Base-by-base conservation (phyloP, 805 yeast genomes). In the Pichia nanzhaoensis region DNA sequence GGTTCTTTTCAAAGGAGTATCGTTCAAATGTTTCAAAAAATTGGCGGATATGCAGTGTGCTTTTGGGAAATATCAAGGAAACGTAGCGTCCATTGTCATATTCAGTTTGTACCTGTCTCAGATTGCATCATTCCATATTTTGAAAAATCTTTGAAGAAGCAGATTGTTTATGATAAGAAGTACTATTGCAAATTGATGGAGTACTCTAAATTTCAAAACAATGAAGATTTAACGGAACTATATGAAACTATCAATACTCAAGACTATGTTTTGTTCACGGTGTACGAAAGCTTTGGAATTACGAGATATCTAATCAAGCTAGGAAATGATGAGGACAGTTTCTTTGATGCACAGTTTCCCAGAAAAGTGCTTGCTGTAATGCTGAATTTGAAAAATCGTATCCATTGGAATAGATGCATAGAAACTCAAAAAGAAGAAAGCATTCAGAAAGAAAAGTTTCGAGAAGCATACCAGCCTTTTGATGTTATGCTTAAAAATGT, bases 291-390 rank as follows among this genome's bases (percentile, higher is more conserved):
- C 2, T 2, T 60, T 73, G 44, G 43, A 55, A 41, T 69, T 71
- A 40, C 63, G 54, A 8, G 32, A 56, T 14, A 51, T 52, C 13
- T 47, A 40, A 21, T 45, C 48, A 5, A 41, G 45, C 55, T 55
- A 58, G 49, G 51, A 59, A 65, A 60, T 56, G 58, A 47, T 24
- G 66, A 42, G 2, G 57, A 56, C 13, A 49, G 37, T 28, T 55
- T 56, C 16, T 51, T 88, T 8, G 96, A 90, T 59, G 63, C 87
- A 13, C 95, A 86, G 53, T 85, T 90, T 55, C 95, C 95, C 1
- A 70, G 97, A 59, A 73, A 88, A 55, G 89, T 84, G 1, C 55
- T 86, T 24, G 90, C 96, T 0, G 70, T 70, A 50, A 62, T 82
- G 3, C 57, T 89, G 41, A 77, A 71, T 37, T 66, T 75, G 14